Percentiles rank a stretch among this genome's conserved stretches.
Conservation (phyloP, 2,329 filamentous ascomycete genomes). For the Calonectria pteridis region DNA sequence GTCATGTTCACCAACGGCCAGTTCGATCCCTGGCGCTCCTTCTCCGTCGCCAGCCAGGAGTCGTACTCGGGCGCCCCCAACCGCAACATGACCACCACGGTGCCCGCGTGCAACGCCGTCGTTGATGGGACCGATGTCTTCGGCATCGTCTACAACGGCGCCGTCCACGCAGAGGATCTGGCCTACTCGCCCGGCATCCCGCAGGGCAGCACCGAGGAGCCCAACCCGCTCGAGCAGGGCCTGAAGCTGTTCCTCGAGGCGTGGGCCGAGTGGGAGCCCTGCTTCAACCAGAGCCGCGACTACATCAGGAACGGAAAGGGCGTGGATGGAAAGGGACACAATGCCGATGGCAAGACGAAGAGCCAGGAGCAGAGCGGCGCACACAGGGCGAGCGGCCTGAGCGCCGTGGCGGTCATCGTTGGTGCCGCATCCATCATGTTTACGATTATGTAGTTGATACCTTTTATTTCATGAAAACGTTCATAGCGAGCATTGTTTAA, state of each 20-base stretch:
- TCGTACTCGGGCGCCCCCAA: slow-evolving; percentile 4
- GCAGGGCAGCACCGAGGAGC: background rate
- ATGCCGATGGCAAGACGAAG: background rate
- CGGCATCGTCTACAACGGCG: slow-evolving; percentile 28
- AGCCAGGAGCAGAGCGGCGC: background rate
- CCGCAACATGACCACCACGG: slow-evolving; percentile 1
- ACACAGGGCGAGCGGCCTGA: background rate
- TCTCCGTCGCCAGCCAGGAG: slow-evolving; percentile 32
- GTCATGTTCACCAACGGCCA: slow-evolving; percentile 48
- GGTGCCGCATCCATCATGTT: background rate
- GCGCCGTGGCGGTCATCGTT: background rate
- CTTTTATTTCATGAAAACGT: background rate
- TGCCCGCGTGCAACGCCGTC: slow-evolving; percentile 27
- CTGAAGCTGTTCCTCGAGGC: slow-evolving; percentile 31
- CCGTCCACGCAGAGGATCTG: slow-evolving; percentile 31
- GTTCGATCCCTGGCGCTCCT: slow-evolving; percentile 46
- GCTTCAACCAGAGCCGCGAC: slow-evolving; percentile 36
- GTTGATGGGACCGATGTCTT: slow-evolving; percentile 25
- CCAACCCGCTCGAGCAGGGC: slow-evolving; percentile 25
- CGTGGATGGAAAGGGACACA: background rate
- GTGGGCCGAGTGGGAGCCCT: slow-evolving; percentile 31
- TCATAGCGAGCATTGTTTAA: background rate
- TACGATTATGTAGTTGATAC: background rate
- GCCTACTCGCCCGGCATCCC: background rate
- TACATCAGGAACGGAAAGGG: slow-evolving; percentile 24